Conservation (phyloP, 495 filamentous ascomycete genomes). For the Choiromyces venosus region DNA sequence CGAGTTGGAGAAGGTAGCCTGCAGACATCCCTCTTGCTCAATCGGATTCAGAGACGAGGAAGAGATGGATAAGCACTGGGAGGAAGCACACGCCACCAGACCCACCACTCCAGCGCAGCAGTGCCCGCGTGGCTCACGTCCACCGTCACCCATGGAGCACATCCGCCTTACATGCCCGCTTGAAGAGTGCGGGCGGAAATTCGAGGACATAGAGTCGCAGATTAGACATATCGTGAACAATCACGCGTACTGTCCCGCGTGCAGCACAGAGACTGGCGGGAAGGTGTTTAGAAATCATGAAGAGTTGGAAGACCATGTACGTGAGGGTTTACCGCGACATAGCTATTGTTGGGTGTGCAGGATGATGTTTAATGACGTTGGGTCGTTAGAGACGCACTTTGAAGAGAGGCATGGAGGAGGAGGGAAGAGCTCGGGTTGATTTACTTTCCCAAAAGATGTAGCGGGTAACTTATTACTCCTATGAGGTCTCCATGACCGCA, state of each 20-base stretch:
- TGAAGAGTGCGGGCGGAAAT: constrained; percentile 15
- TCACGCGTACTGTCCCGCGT: constrained; percentile 27
- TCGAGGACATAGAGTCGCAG: constrained; percentile 20
- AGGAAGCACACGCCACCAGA: constrained; percentile 9
- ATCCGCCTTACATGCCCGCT: constrained; percentile 12
- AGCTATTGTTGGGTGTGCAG: constrained; percentile 29
- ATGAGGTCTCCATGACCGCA: not conserved
- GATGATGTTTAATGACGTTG: constrained; percentile 25
- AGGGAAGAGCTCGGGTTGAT: not conserved
- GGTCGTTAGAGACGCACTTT: constrained; percentile 21
- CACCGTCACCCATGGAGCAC: constrained; percentile 14
- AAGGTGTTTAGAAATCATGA: constrained; percentile 23
- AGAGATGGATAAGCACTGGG: constrained; percentile 24
- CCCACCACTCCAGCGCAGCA: constrained; percentile 13
- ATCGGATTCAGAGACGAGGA: constrained; percentile 18
- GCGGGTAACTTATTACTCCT: not conserved
- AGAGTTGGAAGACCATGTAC: constrained; percentile 26
- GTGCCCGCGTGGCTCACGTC: not conserved
- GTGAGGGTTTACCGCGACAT: constrained; percentile 10
- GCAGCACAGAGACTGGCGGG: constrained; percentile 12
- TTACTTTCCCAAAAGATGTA: not conserved
- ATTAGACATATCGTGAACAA: constrained; percentile 18
- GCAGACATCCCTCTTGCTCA: constrained; percentile 10
- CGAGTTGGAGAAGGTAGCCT: constrained; percentile 6
- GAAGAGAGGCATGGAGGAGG: constrained; percentile 21